Percentiles rank a stretch among this genome's conserved stretches.
Conservation (phyloP, 2,329 filamentous ascomycete species). For the Emericellopsis atlantica region DNA sequence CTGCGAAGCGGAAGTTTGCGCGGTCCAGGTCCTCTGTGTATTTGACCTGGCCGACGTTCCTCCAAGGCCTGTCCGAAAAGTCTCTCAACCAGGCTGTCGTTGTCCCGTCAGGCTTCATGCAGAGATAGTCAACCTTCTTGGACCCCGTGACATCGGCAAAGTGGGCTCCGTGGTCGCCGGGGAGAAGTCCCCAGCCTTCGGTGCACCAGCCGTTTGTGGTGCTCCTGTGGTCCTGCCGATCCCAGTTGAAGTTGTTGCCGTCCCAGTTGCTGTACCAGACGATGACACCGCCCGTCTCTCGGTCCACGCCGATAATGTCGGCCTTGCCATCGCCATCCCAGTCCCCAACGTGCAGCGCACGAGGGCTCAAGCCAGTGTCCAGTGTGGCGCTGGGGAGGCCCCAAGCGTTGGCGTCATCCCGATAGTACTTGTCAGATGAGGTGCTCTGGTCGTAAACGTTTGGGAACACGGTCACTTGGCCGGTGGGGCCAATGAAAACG, state of each 20-base stretch:
- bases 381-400: neutral
- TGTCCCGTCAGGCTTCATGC: constrained; percentile 14
- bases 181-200: constrained; percentile 11
- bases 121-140: constrained; percentile 17
- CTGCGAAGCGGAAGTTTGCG: constrained; percentile 21
- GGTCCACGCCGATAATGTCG: constrained; percentile 18
- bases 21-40: constrained; percentile 14
- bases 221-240: constrained; percentile 1
- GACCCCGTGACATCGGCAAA: constrained; percentile 19
- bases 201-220: constrained; percentile 13
- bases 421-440: neutral
- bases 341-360: constrained; percentile 19
- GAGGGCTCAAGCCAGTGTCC: constrained; percentile 8
- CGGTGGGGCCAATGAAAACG: constrained; percentile 6
- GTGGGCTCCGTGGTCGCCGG: constrained; percentile 13
- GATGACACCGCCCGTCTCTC: constrained; percentile 10
- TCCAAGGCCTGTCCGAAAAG: neutral
- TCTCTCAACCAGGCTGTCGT: constrained; percentile 8
- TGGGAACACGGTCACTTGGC: constrained; percentile 3
- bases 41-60: constrained; percentile 16
- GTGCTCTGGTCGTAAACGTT: constrained; percentile 2
- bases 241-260: constrained; percentile 3
- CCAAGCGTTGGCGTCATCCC: neutral
- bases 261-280: constrained; percentile 12
- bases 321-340: constrained; percentile 22